A percentile compares a stretch with the other conserved stretches of the same genome.
Conservation (phyloP, 306 rosid genomes). For the Mucuna pruriens region DNA sequence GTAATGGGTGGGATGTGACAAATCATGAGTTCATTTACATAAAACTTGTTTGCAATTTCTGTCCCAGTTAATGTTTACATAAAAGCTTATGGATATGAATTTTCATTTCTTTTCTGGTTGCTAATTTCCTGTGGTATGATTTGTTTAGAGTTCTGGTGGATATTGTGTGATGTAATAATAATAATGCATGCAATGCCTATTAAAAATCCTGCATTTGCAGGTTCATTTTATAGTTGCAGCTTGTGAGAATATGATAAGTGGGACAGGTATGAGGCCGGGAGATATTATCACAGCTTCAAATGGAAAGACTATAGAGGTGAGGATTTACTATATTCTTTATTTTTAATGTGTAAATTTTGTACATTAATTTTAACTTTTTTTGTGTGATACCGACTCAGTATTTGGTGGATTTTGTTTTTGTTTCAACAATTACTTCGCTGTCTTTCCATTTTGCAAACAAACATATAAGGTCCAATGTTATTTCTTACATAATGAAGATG, state of each 20-base stretch:
- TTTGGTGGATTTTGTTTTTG: conserved; percentile 7
- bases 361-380: neutral
- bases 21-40: neutral
- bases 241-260: conserved; percentile 99
- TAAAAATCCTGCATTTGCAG: conserved; percentile 53
- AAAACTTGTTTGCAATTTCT: neutral
- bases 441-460: neutral
- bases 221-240: conserved; percentile 98
- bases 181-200: neutral
- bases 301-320: conserved; percentile 99
- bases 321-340: conserved; percentile 25
- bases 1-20: neutral
- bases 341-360: neutral
- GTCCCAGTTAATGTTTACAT: conserved; percentile 1
- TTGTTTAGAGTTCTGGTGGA: conserved; percentile 7
- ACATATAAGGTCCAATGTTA: neutral
- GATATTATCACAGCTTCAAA: conserved; percentile 97
- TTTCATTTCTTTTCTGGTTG: conserved; percentile 27
- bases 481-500: conserved; percentile 8
- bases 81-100: conserved; percentile 18
- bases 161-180: neutral
- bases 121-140: neutral
- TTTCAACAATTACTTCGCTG: conserved; percentile 1
- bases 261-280: conserved; percentile 99
- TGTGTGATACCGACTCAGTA: conserved; percentile 13